Percentiles rank a stretch among this genome's conserved stretches.
Evolutionary conservation across 2,329 filamentous ascomycete species (phyloP).

Genomic region (Albifimbria verrucaria): DNA sequence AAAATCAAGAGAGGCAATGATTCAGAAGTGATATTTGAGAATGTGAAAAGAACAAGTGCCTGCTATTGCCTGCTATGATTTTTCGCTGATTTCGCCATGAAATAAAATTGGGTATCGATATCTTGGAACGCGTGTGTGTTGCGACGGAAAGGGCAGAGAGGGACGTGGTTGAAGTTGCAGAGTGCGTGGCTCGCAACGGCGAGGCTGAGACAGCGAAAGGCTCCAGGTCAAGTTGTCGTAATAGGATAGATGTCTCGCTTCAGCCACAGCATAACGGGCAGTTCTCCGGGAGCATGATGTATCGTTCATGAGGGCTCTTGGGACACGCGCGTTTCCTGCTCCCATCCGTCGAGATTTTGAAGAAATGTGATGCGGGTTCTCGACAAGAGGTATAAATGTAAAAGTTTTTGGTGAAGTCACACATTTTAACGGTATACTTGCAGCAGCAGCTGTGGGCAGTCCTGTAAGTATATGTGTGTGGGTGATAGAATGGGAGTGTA

Average conservation of each 20-base stretch:
- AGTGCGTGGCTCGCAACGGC: too few species aligned
- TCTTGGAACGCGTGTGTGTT: background rate
- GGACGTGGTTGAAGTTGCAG: background rate
- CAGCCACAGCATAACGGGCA: constrained; percentile 45
- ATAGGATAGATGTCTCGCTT: constrained; percentile 8
- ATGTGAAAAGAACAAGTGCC: too few species aligned
- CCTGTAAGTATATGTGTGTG: too few species aligned
- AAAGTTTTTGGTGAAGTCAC: constrained; percentile 70
- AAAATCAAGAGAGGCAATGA: too few species aligned
- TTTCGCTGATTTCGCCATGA: background rate
- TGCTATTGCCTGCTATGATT: background rate
- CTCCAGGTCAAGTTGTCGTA: too few species aligned
- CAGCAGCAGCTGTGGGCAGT: background rate
- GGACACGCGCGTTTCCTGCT: constrained; percentile 56
- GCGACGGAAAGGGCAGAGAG: background rate
- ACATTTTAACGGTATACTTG: constrained; percentile 38
- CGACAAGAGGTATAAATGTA: constrained; percentile 71
- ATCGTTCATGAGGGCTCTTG: constrained; percentile 68
- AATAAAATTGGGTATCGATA: background rate
- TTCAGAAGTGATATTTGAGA: too few species aligned
- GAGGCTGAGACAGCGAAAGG: too few species aligned
- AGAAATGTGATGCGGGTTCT: constrained; percentile 69
- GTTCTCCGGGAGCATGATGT: constrained; percentile 65
- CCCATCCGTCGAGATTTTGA: constrained; percentile 66
- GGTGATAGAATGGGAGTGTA: too few species aligned